These are phyloP conservation scores for Russula sp. DNA, from an alignment of 768 basidiomycete genomes.

Conservation along the genomic window DNA sequence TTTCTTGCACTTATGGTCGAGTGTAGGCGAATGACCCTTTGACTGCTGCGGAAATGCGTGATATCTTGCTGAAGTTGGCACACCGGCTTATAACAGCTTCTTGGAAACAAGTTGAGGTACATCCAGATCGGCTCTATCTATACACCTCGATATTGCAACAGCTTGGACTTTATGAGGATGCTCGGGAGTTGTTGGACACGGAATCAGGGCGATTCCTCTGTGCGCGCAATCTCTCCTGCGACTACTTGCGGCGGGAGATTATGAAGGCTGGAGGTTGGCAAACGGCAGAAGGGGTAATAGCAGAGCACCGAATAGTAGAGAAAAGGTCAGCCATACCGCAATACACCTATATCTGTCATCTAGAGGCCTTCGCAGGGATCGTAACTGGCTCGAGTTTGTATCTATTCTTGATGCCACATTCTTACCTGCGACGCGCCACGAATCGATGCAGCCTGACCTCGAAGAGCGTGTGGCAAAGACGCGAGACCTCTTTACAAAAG, in stretches of 20 bases:
- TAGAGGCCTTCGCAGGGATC: conserved; percentile 49
- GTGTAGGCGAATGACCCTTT: conserved; percentile 65
- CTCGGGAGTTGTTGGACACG: conserved; percentile 61
- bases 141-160: conserved; percentile 71
- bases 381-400: conserved; percentile 84
- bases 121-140: conserved; percentile 74
- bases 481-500: conserved; percentile 49
- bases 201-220: conserved; percentile 68
- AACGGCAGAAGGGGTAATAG: conserved; percentile 59
- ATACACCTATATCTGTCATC: conserved; percentile 5
- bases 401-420: conserved; percentile 71
- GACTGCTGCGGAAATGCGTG: conserved; percentile 60
- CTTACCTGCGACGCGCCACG: conserved; percentile 38
- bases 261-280: conserved; percentile 55
- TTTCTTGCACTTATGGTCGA: conserved; percentile 1
- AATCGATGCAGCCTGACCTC: conserved; percentile 37
- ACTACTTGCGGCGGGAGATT: conserved; percentile 72
- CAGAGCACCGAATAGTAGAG: conserved; percentile 56
- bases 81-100: conserved; percentile 67
- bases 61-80: conserved; percentile 72
- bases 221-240: conserved; percentile 65
- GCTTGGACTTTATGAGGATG: conserved; percentile 66
- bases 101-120: conserved; percentile 58
- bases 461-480: conserved; percentile 43
- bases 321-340: conserved; percentile 47